A percentile compares a stretch with the other conserved stretches of the same genome.
Evolutionary conservation across 148 eudicot species (phyloP).

Genomic region (Linanthus parryae): DNA sequence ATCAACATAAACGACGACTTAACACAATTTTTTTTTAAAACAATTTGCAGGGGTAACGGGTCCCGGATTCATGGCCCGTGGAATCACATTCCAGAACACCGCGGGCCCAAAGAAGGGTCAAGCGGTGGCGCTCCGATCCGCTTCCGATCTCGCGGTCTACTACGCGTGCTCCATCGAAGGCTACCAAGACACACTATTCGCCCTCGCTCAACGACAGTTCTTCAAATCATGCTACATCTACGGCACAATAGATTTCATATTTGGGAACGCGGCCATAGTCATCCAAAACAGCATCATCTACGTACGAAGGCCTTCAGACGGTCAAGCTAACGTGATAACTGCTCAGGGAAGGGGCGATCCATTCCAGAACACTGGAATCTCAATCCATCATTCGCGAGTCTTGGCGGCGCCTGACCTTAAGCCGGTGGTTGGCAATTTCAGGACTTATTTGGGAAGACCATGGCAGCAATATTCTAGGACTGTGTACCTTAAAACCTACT

Average conservation of each 20-base stretch:
- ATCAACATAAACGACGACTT: no score
- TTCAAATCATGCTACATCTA: slow-evolving; percentile 16
- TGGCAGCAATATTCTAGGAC: slow-evolving; percentile 22
- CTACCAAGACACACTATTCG: slow-evolving; percentile 22
- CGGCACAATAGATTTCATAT: slow-evolving; percentile 17
- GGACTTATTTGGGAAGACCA: slow-evolving; percentile 21
- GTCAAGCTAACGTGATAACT: slow-evolving; percentile 33
- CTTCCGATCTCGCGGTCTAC: slow-evolving; percentile 17
- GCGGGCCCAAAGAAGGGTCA: slow-evolving; percentile 17
- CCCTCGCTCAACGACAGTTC: slow-evolving; percentile 18
- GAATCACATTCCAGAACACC: slow-evolving; percentile 18
- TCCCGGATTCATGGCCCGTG: slow-evolving; percentile 17
- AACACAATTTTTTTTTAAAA: no score
- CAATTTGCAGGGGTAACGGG: slow-evolving; percentile 15
- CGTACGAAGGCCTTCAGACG: slow-evolving; percentile 25
- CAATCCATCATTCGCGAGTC: slow-evolving; percentile 29
- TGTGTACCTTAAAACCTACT: slow-evolving; percentile 8
- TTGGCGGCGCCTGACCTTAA: slow-evolving; percentile 14
- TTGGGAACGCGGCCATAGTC: slow-evolving; percentile 18
- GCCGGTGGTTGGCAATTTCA: not conserved
- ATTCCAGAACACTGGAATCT: slow-evolving; percentile 35
- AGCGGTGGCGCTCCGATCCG: slow-evolving; percentile 21
- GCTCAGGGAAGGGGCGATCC: slow-evolving; percentile 42
- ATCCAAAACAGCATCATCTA: slow-evolving; percentile 29
- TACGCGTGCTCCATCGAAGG: slow-evolving; percentile 17